These are phyloP conservation scores for Pseudotulostoma volvatum DNA, from an alignment of 495 filamentous ascomycete genomes.

Conservation along the genomic window DNA sequence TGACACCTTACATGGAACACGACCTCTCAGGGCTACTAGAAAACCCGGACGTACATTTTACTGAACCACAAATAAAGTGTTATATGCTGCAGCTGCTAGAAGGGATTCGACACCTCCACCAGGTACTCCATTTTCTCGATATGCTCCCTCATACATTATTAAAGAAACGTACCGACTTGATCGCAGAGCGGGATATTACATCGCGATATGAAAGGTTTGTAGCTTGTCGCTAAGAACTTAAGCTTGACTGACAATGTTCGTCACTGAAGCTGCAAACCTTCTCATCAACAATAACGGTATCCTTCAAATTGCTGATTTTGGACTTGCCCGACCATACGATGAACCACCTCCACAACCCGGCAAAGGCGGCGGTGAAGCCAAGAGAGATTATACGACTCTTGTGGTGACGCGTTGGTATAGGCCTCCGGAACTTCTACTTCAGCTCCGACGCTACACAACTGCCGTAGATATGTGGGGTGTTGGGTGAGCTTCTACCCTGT, in stretches of 20 bases:
- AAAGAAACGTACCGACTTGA: constrained; percentile 5
- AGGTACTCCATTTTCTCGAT: constrained; percentile 25
- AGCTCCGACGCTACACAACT: constrained; percentile 76
- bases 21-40: constrained; percentile 91
- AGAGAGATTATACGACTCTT: constrained; percentile 79
- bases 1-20: constrained; percentile 97
- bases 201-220: constrained; percentile 78
- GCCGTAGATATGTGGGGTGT: constrained; percentile 98
- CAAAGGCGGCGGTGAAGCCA: constrained; percentile 67
- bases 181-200: constrained; percentile 65
- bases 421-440: constrained; percentile 81
- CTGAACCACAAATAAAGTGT: constrained; percentile 86
- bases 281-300: constrained; percentile 90
- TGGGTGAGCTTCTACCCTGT: constrained; percentile 39
- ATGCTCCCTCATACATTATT: too few species aligned
- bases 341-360: constrained; percentile 66
- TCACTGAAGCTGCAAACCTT: constrained; percentile 61
- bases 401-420: constrained; percentile 97
- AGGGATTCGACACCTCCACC: constrained; percentile 78
- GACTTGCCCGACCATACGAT: constrained; percentile 84
- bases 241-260: constrained; percentile 12
- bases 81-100: constrained; percentile 91
- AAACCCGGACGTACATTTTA: constrained; percentile 77
- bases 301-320: constrained; percentile 95
- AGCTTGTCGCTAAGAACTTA: not conserved